These are phyloP conservation scores for Blastomyces percursus DNA, from an alignment of 2,329 filamentous ascomycete species.

Conservation along the genomic window DNA sequence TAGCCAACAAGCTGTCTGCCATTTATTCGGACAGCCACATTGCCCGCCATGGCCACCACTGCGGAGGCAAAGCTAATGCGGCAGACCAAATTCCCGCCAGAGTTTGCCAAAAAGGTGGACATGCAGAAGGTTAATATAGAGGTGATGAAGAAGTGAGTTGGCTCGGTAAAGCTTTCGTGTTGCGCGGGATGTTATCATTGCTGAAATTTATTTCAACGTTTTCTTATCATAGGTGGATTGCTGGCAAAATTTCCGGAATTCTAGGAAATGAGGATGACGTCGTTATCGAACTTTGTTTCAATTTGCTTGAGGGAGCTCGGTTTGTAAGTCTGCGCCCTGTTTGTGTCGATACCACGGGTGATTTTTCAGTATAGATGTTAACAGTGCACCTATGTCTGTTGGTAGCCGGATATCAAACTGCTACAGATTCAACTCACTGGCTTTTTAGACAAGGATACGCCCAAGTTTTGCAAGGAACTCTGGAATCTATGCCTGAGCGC, in stretches of 20 bases:
- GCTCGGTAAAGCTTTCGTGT: not conserved
- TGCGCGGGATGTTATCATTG: not conserved
- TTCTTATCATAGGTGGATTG: slow-evolving; percentile 65
- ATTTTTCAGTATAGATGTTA: slow-evolving; percentile 15
- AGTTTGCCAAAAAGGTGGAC: slow-evolving; percentile 93
- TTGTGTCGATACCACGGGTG: slow-evolving; percentile 2
- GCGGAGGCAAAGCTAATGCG: slow-evolving; percentile 83
- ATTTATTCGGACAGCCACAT: not conserved
- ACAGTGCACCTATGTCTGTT: slow-evolving; percentile 13
- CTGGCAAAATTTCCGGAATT: slow-evolving; percentile 73
- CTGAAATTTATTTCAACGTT: slow-evolving; percentile 3
- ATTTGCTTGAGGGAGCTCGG: slow-evolving; percentile 59
- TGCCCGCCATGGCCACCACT: slow-evolving; percentile 58
- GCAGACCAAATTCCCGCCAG: slow-evolving; percentile 84
- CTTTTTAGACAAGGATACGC: slow-evolving; percentile 86
- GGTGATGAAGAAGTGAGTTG: slow-evolving; percentile 85
- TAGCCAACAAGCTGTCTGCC: not conserved
- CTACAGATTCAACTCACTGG: slow-evolving; percentile 91
- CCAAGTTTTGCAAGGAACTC: slow-evolving; percentile 80
- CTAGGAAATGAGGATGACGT: slow-evolving; percentile 92
- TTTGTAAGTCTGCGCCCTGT: slow-evolving; percentile 48
- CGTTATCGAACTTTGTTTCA: slow-evolving; percentile 72
- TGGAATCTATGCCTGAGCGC: slow-evolving; percentile 89
- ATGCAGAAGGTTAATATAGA: slow-evolving; percentile 95
- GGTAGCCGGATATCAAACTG: slow-evolving; percentile 85